Evolutionary conservation across 2,329 filamentous ascomycete species (phyloP).

Genomic region (Botrytis porri): DNA sequence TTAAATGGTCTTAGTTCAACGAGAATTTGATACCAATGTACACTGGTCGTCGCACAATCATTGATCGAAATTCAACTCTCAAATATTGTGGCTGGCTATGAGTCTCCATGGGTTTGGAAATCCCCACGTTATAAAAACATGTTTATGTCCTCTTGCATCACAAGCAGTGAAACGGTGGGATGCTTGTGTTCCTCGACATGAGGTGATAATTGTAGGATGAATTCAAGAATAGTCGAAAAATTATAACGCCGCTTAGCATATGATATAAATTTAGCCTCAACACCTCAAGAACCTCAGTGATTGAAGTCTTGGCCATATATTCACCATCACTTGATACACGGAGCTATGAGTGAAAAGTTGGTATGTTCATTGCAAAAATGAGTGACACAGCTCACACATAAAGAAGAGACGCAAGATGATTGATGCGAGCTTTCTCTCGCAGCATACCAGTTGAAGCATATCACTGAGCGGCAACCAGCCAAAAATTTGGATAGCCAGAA

Average conservation of each 20-base stretch:
- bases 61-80: not conserved
- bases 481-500: not conserved
- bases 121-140: not conserved
- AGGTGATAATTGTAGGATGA: not conserved
- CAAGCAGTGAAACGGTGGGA: not conserved
- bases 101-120: not conserved
- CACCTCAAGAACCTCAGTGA: not conserved
- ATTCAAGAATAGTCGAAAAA: too few species aligned
- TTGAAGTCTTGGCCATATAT: not conserved
- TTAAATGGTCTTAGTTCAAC: too few species aligned
- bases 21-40: not conserved
- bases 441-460: not conserved
- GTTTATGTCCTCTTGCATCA: not conserved
- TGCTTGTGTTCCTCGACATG: not conserved
- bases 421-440: not conserved
- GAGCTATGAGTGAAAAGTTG: not conserved
- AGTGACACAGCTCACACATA: not conserved
- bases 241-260: too few species aligned
- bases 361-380: not conserved
- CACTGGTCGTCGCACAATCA: not conserved
- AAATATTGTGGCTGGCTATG: not conserved
- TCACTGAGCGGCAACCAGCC: not conserved
- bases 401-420: not conserved
- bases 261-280: too few species aligned
- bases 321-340: not conserved